These are phyloP conservation scores for Helminthosporium solani DNA, from an alignment of 2,329 filamentous ascomycete genomes.

Conservation along the genomic window DNA sequence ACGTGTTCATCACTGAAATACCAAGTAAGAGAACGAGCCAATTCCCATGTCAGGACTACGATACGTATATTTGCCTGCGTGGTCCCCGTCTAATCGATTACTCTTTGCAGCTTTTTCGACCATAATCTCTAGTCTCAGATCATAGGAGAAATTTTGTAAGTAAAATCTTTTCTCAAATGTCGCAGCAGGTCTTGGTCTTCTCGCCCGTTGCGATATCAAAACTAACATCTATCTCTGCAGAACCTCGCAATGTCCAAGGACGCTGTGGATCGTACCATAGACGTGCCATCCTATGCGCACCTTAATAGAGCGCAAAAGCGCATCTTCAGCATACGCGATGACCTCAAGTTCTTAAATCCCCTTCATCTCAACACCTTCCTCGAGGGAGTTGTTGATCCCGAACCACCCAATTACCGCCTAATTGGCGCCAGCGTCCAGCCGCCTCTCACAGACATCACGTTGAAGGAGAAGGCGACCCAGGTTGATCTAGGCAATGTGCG, in stretches of 20 bases:
- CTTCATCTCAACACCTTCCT: conserved; percentile 32
- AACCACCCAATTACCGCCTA: conserved; percentile 31
- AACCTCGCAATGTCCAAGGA: background rate
- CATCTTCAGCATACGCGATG: conserved; percentile 26
- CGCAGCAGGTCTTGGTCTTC: no score
- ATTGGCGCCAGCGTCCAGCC: conserved; percentile 24
- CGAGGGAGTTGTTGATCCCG: conserved; percentile 22
- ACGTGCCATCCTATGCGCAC: conserved; percentile 8
- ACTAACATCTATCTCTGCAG: background rate
- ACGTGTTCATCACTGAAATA: background rate
- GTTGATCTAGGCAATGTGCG: conserved; percentile 35
- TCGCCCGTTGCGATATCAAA: background rate
- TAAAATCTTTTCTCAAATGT: background rate
- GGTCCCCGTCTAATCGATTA: background rate
- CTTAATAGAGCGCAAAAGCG: conserved; percentile 33
- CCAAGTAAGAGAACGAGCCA: background rate
- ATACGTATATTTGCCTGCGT: background rate
- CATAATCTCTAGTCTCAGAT: background rate
- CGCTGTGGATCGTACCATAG: conserved; percentile 3
- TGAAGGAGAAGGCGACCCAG: conserved; percentile 21
- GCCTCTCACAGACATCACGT: conserved; percentile 18
- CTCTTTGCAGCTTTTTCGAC: background rate
- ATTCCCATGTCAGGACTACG: background rate
- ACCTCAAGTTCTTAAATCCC: conserved; percentile 26
- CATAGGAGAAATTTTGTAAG: background rate